These are phyloP conservation scores for Peronospora tabacina DNA, from an alignment of 352 stramenopile genomes.

Conservation along the genomic window DNA sequence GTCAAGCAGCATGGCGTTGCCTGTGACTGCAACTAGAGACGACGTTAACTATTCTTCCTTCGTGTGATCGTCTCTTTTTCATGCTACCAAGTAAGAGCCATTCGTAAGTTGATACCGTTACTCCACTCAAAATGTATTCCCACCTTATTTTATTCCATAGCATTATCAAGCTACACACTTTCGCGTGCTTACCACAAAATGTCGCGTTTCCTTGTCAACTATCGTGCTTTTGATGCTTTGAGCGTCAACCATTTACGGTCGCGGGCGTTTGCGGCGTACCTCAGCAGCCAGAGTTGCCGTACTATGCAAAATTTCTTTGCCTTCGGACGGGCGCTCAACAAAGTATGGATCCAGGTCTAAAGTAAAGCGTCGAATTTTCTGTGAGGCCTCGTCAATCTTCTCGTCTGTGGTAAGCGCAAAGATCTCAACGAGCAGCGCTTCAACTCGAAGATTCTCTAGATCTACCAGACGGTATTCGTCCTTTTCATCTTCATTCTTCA, in stretches of 20 bases:
- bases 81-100: neutral
- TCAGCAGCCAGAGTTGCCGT: conserved; percentile 73
- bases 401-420: conserved; percentile 78
- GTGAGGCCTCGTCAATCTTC: conserved; percentile 76
- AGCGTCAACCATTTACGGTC: conserved; percentile 21
- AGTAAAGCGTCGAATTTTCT: conserved; percentile 77
- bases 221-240: neutral
- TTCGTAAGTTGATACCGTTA: neutral
- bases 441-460: conserved; percentile 73
- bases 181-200: neutral
- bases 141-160: conserved; percentile 14
- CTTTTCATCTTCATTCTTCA: conserved; percentile 76
- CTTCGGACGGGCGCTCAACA: conserved; percentile 72
- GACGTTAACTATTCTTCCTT: neutral
- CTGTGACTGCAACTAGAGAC: conserved; percentile 48
- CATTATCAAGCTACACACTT: conserved; percentile 5
- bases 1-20: conserved; percentile 25
- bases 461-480: conserved; percentile 81
- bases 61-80: neutral
- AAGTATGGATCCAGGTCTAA: conserved; percentile 81
- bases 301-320: conserved; percentile 79
- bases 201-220: neutral
- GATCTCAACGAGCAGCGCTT: conserved; percentile 82
- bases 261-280: conserved; percentile 66
- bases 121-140: neutral